Evolutionary conservation across 305 asterid genomes (phyloP).

Genomic region (Caryopteris hybrid): DNA sequence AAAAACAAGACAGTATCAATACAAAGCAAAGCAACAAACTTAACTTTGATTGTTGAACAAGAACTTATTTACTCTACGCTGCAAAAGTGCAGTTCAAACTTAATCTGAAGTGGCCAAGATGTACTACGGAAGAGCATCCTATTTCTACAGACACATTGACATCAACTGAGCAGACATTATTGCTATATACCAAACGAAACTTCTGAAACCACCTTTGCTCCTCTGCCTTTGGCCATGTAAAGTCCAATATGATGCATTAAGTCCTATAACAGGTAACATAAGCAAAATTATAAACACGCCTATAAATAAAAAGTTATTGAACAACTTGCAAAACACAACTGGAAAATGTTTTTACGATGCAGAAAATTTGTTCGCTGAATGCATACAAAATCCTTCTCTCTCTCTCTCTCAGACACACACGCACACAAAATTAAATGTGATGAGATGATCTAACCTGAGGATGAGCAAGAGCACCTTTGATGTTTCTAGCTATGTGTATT

Average conservation of each 20-base stretch:
- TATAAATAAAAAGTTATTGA: too few relatives aligned
- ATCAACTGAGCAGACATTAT: background rate
- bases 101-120: background rate
- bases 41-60: background rate
- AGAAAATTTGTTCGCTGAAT: background rate
- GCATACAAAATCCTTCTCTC: background rate
- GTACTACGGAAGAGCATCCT: background rate
- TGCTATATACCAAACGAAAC: slow-evolving; percentile 36
- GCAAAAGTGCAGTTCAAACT: slow-evolving; percentile 8
- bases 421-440: background rate
- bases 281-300: slow-evolving; percentile 7
- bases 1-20: background rate
- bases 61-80: background rate
- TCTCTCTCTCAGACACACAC: too few relatives aligned
- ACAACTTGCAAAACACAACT: too few relatives aligned
- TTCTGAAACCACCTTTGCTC: slow-evolving; percentile 74
- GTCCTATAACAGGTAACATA: slow-evolving; percentile 33
- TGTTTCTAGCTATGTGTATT: slow-evolving; percentile 38
- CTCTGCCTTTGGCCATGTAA: slow-evolving; percentile 83
- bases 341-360: background rate
- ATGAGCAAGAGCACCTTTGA: slow-evolving; percentile 75
- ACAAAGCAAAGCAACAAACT: background rate
- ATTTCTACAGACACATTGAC: background rate
- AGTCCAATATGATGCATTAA: slow-evolving; percentile 91
- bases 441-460: slow-evolving; percentile 63